A percentile compares a stretch with the other conserved stretches of the same genome.
Evolutionary conservation across 352 stramenopile genomes (phyloP).

Genomic region (Phytophthora megakarya): DNA sequence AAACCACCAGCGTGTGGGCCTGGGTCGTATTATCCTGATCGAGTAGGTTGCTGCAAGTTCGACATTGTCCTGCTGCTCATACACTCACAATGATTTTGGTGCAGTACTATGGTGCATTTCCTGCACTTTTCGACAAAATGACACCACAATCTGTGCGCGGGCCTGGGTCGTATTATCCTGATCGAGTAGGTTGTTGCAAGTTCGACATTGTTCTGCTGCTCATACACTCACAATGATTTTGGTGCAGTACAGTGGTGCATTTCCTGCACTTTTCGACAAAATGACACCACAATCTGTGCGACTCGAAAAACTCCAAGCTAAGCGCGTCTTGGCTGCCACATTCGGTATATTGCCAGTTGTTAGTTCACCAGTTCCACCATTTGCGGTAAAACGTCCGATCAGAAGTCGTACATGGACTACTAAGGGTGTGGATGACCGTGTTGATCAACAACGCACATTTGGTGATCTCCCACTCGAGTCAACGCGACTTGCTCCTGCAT

Average conservation of each 20-base stretch:
- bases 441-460: neutral
- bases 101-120: conserved; percentile 58
- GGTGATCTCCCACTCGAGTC: conserved; percentile 19
- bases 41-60: conserved; percentile 13
- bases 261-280: conserved; percentile 49
- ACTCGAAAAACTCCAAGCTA: conserved; percentile 35
- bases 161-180: conserved; percentile 50
- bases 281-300: conserved; percentile 30
- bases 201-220: neutral
- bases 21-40: conserved; percentile 51
- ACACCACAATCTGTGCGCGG: conserved; percentile 34
- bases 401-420: neutral
- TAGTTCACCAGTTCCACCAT: neutral
- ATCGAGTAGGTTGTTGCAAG: conserved; percentile 26
- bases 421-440: neutral
- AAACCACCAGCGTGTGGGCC: conserved; percentile 32
- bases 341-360: conserved; percentile 34
- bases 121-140: conserved; percentile 44
- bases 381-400: neutral
- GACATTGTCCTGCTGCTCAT: neutral
- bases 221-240: neutral
- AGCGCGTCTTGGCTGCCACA: conserved; percentile 24
- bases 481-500: conserved; percentile 37
- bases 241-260: conserved; percentile 54
- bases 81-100: neutral